Base-by-base conservation (phyloP, 208 protist species). In the Naegleria lovaniensis region DNA sequence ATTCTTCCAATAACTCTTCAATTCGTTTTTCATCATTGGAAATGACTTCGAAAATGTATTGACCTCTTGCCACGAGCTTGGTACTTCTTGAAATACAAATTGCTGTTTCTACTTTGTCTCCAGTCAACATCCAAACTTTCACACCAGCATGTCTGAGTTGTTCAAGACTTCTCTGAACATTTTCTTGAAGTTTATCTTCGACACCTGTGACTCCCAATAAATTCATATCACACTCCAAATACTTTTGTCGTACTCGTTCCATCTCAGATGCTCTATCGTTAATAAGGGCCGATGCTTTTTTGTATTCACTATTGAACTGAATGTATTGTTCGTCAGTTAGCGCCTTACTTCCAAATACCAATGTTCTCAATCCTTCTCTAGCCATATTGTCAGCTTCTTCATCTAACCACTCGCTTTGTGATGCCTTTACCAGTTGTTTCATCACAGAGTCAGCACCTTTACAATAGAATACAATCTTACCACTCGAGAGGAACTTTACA, bases 121-220 rank as follows among this genome's bases (percentile, higher is more conserved):
- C 98, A 5, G 98, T 99, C 2, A 99, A 94, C 95, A 99, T 98
- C 98, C 98, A 99, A 11, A 99, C 95, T 67, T 97, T 98, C 55
- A 99, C 97, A 75, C 97, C 98, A n/a, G 98, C 98, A 94, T 99
- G 97, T 83, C 97, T 94, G 0, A 99, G 25, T 33, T 91, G 25
- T 83, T 51, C 83, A 5, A 91, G 39, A 85, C 13, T 43, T 52
- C 22, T 0, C 51, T 87, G 93, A 22, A 98, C 96, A 83, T 97
- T 94, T 75, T 97, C 96, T 94, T 99, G 99, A n/a, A 99, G 93
- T 92, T 97, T 95, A 90, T 99, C 98, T 94, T 99, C 99, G 5
- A 99, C 98, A 15, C 98, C 99, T 5, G 97, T 99, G 0, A 99
- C 93, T 29, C 97, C 96, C 41, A 98, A 92, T 0, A 99, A 91